Evolutionary conservation across 208 protist species (phyloP), one percentile per base, ranked within the genome.

Genomic region (Angomonas desouzai): DNA sequence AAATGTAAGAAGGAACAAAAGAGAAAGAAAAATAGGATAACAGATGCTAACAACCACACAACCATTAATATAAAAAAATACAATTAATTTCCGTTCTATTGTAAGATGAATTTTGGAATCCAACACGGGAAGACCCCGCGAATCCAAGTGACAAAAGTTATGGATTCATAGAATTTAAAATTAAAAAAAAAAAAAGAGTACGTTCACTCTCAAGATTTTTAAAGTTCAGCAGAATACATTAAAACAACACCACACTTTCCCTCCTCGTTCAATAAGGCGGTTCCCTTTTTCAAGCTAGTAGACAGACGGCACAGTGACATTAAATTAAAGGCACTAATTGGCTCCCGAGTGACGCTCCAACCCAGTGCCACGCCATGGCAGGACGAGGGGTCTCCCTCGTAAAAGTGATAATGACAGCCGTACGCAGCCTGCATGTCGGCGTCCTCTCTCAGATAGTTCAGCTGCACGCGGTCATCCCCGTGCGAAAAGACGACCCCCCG

Each of bases 331-430:
- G 72, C 56, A 13, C 60, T 70, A 20, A 68, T 13, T 34, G 56
- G 73, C 1, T 36, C 64, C 22, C 18, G 53, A 55, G 11, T 61
- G 66, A 28, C 70, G 43, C 20, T 77, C 84, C 85, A 92, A 34
- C 62, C 82, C 2, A 94, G 78, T 30, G 75, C 71, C n/a, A 75
- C 70, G 1, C 85, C 89, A 68, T 94, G 89, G 1, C 79, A 64
- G 3, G 81, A 62, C 0, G 69, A 70, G 0, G 61, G 36, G 3
- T 79, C 81, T 4, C 20, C 20, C 27, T 64, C 60, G 68, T 94
- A 94, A 20, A 81, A 22, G 47, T 92, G 85, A 38, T 77, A 73
- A 57, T 92, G 89, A 49, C 76, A 88, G 29, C 85, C 89, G 57
- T 94, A 94, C 16, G 70, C 68, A 11, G 40, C 51, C 47, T 55